These are phyloP conservation scores for Coccinonectria pachysandricola DNA, from an alignment of 2,329 filamentous ascomycete species.

Conservation along the genomic window DNA sequence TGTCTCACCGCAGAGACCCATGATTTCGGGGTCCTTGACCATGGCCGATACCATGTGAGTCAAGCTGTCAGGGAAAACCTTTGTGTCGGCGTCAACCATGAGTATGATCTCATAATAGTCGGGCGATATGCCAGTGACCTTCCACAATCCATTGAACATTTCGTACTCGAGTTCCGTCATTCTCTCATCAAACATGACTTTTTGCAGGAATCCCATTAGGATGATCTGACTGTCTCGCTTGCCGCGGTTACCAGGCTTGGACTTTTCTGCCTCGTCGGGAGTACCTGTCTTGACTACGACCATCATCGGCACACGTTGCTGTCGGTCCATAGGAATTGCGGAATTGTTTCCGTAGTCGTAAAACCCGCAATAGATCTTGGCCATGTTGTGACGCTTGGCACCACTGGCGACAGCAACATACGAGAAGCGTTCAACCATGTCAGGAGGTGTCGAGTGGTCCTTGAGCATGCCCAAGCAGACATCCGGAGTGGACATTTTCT, in stretches of 20 bases:
- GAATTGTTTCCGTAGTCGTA: conserved; percentile 89
- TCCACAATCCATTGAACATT: conserved; percentile 99
- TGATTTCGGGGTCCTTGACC: conserved; percentile 98
- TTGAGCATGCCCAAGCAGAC: conserved; percentile 90
- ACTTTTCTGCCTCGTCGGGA: conserved; percentile 66
- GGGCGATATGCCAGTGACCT: conserved; percentile 93
- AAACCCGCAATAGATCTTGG: conserved; percentile 95
- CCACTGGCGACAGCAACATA: conserved; percentile 95
- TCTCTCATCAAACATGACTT: conserved; percentile 99
- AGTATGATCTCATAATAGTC: conserved; percentile 97
- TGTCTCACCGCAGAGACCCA: conserved; percentile 97
- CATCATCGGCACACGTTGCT: conserved; percentile 97
- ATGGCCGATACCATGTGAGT: conserved; percentile 99
- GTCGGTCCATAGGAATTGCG: conserved; percentile 69
- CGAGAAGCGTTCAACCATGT: conserved; percentile 82
- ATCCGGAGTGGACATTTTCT: conserved; percentile 77
- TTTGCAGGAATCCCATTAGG: conserved; percentile 97
- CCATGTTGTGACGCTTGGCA: conserved; percentile 98
- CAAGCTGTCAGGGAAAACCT: conserved; percentile 95
- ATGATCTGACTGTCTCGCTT: conserved; percentile 99
- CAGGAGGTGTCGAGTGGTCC: conserved; percentile 67
- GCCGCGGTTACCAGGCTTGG: conserved; percentile 92
- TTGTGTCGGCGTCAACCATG: conserved; percentile 99
- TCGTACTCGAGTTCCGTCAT: conserved; percentile 99
- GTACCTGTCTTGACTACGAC: conserved; percentile 93